These are phyloP conservation scores for Rhodotorula sphaerocarpa DNA, from an alignment of 768 basidiomycete species.

Conservation along the genomic window DNA sequence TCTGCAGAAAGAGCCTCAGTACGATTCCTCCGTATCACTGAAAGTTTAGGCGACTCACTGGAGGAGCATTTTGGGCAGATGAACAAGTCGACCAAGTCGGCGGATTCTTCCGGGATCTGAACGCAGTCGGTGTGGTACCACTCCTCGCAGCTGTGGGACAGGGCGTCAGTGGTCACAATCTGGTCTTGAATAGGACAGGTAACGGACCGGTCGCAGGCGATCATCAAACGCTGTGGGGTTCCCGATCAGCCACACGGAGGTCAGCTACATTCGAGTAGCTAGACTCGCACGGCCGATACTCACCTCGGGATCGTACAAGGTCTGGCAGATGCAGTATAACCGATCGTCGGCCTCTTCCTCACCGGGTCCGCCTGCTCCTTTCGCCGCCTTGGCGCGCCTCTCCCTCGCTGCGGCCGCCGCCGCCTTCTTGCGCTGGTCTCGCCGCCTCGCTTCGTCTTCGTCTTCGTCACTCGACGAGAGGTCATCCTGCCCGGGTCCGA, in stretches of 20 bases:
- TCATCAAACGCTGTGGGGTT: conserved; percentile 57
- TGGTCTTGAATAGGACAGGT: background rate
- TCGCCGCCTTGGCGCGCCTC: conserved; percentile 7
- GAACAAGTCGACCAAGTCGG: conserved; percentile 86
- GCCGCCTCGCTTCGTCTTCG: conserved; percentile 9
- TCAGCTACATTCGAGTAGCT: accelerated
- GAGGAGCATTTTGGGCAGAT: conserved; percentile 72
- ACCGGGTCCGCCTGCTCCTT: conserved; percentile 39
- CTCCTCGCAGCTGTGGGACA: conserved; percentile 64
- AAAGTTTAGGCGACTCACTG: conserved; percentile 50
- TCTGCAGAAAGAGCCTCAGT: conserved; percentile 49
- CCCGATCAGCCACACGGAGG: background rate
- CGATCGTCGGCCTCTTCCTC: conserved; percentile 54
- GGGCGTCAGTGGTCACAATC: background rate
- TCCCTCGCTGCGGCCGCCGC: background rate
- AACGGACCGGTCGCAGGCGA: conserved; percentile 91
- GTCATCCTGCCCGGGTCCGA: background rate
- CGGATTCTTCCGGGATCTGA: conserved; percentile 65
- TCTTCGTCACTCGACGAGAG: conserved; percentile 1
- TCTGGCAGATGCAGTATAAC: conserved; percentile 81
- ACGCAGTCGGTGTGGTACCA: conserved; percentile 90
- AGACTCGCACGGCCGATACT: background rate
- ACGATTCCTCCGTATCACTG: conserved; percentile 49
- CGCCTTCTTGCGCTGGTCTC: background rate
- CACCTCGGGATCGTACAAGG: conserved; percentile 69